These are phyloP conservation scores for Cladosporium sp. DNA, from an alignment of 2,329 filamentous ascomycete species.

Conservation along the genomic window DNA sequence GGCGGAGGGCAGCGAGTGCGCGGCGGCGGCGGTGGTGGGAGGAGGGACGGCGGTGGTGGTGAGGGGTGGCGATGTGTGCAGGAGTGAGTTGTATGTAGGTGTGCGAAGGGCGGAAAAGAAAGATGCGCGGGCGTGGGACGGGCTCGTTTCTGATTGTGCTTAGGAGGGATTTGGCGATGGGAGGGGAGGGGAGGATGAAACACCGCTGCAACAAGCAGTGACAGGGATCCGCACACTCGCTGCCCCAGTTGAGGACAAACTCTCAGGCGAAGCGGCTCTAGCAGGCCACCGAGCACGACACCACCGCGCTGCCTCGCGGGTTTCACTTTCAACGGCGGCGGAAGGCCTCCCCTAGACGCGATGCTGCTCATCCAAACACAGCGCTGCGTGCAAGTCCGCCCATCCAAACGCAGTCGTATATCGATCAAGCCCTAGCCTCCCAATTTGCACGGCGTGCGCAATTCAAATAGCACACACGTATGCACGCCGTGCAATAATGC, in stretches of 20 bases:
- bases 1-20: background rate
- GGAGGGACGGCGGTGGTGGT: background rate
- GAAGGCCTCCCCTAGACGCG: background rate
- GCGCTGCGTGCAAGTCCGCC: background rate
- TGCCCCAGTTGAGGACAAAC: no score
- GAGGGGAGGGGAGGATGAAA: background rate
- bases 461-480: background rate
- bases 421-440: background rate
- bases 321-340: constrained; percentile 2
- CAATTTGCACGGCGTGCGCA: background rate
- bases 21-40: constrained; percentile 3
- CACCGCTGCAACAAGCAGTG: background rate
- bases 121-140: background rate
- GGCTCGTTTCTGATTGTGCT: background rate
- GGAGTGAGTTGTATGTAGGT: background rate
- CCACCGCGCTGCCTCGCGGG: background rate
- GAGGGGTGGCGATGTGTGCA: background rate
- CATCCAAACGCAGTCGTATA: background rate
- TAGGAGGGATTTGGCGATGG: background rate
- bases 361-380: background rate
- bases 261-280: no score
- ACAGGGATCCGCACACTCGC: background rate
- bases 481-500: no score
- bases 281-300: background rate
- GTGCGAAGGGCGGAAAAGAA: background rate